phyloP scores from a whole-genome alignment of 2,329 filamentous ascomycete genomes.

The Cercospora sojina region DNA sequence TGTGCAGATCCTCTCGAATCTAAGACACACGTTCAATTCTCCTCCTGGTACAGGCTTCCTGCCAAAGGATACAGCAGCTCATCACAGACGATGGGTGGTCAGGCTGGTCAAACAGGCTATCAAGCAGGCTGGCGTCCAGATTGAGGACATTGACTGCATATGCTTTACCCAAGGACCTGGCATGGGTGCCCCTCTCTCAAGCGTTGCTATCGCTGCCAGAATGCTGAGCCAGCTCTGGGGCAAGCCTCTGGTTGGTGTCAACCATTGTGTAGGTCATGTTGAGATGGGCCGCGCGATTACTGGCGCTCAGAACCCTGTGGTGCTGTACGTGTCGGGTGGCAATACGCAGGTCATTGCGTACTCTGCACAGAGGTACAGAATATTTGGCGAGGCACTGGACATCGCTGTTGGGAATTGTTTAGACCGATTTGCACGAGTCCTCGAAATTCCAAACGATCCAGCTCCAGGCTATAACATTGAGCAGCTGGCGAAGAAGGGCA shows the following conservation, averaged over 20 bases:
- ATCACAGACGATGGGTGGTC: slow-evolving; percentile 86
- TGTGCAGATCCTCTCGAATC: slow-evolving; percentile 79
- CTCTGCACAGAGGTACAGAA: slow-evolving; percentile 88
- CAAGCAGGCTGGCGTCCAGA: slow-evolving; percentile 60
- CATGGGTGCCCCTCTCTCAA: slow-evolving; percentile 90
- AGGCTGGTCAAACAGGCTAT: slow-evolving; percentile 77
- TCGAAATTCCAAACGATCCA: slow-evolving; percentile 90
- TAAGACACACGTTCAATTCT: slow-evolving; percentile 89
- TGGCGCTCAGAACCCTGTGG: slow-evolving; percentile 84
- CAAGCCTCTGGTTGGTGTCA: slow-evolving; percentile 88
- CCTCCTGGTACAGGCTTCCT: slow-evolving; percentile 93
- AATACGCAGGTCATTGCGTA: slow-evolving; percentile 99
- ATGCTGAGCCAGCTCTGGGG: slow-evolving; percentile 80
- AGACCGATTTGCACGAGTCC: slow-evolving; percentile 88
- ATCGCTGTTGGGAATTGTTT: slow-evolving; percentile 98
- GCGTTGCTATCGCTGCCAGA: slow-evolving; percentile 80
- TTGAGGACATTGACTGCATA: slow-evolving; percentile 78
- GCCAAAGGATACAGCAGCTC: slow-evolving; percentile 90
- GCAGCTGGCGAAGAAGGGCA: slow-evolving; percentile 76
- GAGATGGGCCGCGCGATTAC: slow-evolving; percentile 97
- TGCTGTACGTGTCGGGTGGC: slow-evolving; percentile 91
- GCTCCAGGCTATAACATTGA: slow-evolving; percentile 98
- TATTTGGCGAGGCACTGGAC: slow-evolving; percentile 96
- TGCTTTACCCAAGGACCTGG: slow-evolving; percentile 95
- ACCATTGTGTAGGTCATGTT: slow-evolving; percentile 97